Percentiles rank a stretch among this genome's conserved stretches.
Conservation (phyloP, 257 asterid species). For the Henckelia pumila region DNA sequence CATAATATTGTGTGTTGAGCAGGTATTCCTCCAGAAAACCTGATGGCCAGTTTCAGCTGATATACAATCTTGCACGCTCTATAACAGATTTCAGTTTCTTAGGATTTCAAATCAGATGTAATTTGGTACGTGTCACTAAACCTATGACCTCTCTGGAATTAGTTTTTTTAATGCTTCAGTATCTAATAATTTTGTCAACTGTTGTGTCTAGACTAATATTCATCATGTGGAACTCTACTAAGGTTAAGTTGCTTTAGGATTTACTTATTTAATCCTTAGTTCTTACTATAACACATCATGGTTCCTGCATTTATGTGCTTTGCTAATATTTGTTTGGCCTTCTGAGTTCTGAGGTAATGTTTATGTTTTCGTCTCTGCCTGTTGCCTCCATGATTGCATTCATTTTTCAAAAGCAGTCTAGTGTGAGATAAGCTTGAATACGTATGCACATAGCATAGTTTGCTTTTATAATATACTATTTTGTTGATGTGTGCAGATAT, state of each 20-base stretch:
- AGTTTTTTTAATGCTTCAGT: neutral
- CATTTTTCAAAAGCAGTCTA: neutral
- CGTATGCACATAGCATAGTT: neutral
- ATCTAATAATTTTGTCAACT: neutral
- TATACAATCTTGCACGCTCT: neutral
- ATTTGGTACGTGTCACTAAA: neutral
- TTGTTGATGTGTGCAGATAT: slow-evolving; percentile 35
- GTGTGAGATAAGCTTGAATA: neutral
- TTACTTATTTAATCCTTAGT: neutral
- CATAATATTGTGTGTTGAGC: neutral
- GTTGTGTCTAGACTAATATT: neutral
- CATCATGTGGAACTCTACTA: neutral
- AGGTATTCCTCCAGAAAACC: neutral
- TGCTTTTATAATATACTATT: neutral
- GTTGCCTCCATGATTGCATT: neutral
- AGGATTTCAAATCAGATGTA: neutral
- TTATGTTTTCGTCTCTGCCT: neutral
- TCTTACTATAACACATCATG: neutral
- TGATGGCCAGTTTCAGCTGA: neutral
- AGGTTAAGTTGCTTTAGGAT: neutral
- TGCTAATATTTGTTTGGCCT: slow-evolving; percentile 38
- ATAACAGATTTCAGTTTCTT: neutral
- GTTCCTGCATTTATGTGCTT: slow-evolving; percentile 44
- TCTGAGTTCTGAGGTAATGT: neutral
- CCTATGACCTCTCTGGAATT: neutral